Evolutionary conservation across 768 basidiomycete genomes (phyloP), one percentile per base, ranked within the genome.

Genomic region (Lanmaoa rubissima): DNA sequence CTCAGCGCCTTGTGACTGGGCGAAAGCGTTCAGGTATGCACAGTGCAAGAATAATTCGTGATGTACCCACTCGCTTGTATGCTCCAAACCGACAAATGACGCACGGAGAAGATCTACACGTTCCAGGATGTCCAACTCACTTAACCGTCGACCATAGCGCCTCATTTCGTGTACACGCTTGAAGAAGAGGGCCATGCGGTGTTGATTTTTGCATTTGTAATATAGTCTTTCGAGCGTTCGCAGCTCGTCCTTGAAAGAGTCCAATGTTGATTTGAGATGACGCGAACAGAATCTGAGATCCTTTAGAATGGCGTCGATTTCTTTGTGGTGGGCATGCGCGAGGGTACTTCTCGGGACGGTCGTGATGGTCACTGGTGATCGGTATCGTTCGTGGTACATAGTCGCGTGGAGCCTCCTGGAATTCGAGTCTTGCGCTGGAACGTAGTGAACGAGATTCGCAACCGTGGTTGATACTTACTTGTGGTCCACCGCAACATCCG

Each of bases 191-290:
- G 70, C 61, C 48, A 43, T 54, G 42, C 69, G 65, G 45, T 71
- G 71, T 77, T 93, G 90, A 61, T 91, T 92, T 65, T 87, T 90
- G 60, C 83, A 84, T 62, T 89, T 90, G 73, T 92, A 92, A 67
- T 85, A 86, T 2, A 92, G 67, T 57, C 86, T 77, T 61, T 86
- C 82, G 36, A 92, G 74, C 19, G 88, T 69, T 50, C 79, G 79
- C 6, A 82, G 67, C 62, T 68, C 67, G 48, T 67, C 61, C 14
- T 48, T 56, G 58, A 67, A 60, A 26, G 44, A 45, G 47, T 54
- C 61, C n/a, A 82, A 62, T 12, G 74, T 72, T 40, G 75, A 65
- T 46, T 78, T 80, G 17, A 88, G 76, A 31, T 78, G 76, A 34
- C 85, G 82, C n/a, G 79, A 75, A 60, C 73, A 74, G 46, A 70